Percentiles rank a stretch among this genome's conserved stretches.
phyloP scores from a whole-genome alignment of 2,329 filamentous ascomycete species.

The Scolecobasidium constrictum region DNA sequence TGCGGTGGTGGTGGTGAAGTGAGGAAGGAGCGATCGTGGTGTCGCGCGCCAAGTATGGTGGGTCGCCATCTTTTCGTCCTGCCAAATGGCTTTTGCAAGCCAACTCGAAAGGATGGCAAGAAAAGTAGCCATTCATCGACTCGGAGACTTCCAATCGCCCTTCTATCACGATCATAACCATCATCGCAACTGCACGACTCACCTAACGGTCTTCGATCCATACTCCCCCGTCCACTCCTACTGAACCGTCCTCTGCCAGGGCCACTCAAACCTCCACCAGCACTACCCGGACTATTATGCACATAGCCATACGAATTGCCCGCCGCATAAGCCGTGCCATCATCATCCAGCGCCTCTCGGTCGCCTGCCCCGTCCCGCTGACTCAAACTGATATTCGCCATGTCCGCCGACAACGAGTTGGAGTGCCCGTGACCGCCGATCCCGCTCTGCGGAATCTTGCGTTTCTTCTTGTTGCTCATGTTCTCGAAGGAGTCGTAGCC shows the following conservation, averaged over 20 bases:
- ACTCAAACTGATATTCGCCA: slow-evolving; percentile 35
- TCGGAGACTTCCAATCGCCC: no score
- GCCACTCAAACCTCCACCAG: slow-evolving; percentile 65
- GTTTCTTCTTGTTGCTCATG: slow-evolving; percentile 98
- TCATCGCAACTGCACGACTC: no score
- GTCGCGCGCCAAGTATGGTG: no score
- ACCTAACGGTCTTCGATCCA: slow-evolving; percentile 31
- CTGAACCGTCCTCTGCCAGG: slow-evolving; percentile 76
- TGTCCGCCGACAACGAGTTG: slow-evolving; percentile 46
- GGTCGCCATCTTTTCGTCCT: no score
- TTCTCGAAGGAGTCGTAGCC: slow-evolving; percentile 98
- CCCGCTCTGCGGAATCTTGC: slow-evolving; percentile 88
- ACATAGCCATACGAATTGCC: neutral
- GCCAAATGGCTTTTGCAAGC: no score
- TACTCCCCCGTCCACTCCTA: slow-evolving; percentile 36
- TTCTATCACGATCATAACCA: no score
- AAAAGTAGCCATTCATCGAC: slow-evolving; percentile 29
- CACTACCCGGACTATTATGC: slow-evolving; percentile 9
- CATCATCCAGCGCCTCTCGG: slow-evolving; percentile 28
- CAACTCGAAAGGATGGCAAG: no score
- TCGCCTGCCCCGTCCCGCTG: slow-evolving; percentile 48
- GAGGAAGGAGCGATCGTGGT: no score
- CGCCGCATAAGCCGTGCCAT: neutral
- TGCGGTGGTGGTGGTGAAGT: no score
- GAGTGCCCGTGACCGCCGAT: slow-evolving; percentile 43